Percentiles rank a stretch among this genome's conserved stretches.
Conservation (phyloP, 1,284 basidiomycete genomes). For the Inonotus obliquus region DNA sequence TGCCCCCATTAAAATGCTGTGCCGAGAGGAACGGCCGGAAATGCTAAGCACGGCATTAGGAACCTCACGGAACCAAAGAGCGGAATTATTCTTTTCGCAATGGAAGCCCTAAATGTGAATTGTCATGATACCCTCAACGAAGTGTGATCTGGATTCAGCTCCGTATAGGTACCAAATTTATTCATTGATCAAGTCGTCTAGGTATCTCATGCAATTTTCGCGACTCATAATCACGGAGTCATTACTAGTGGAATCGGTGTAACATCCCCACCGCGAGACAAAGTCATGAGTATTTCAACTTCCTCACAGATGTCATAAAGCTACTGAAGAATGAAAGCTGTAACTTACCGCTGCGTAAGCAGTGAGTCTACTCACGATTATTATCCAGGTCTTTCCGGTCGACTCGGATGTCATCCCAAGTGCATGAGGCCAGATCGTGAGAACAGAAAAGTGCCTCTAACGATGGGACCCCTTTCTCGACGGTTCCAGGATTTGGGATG, state of each 20-base stretch:
- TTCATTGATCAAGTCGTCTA: background rate
- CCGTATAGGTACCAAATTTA: background rate
- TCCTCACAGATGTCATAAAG: background rate
- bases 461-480: background rate
- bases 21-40: constrained; percentile 6
- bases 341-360: too few species aligned
- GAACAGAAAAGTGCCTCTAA: background rate
- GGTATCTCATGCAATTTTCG: background rate
- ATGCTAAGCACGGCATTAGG: constrained; percentile 50
- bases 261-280: background rate
- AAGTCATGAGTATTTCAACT: background rate
- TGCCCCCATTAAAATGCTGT: background rate
- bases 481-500: too few species aligned
- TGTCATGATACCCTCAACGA: background rate
- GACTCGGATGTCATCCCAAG: background rate
- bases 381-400: background rate
- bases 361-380: background rate
- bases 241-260: background rate
- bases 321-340: background rate
- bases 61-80: constrained; percentile 44
- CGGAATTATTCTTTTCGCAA: constrained; percentile 36
- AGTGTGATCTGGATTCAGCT: constrained; percentile 7
- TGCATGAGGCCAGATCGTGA: background rate
- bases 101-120: constrained; percentile 14
- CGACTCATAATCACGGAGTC: background rate